Base-by-base conservation (phyloP, 2,329 filamentous ascomycete species). In the Hysterium pulicare region DNA sequence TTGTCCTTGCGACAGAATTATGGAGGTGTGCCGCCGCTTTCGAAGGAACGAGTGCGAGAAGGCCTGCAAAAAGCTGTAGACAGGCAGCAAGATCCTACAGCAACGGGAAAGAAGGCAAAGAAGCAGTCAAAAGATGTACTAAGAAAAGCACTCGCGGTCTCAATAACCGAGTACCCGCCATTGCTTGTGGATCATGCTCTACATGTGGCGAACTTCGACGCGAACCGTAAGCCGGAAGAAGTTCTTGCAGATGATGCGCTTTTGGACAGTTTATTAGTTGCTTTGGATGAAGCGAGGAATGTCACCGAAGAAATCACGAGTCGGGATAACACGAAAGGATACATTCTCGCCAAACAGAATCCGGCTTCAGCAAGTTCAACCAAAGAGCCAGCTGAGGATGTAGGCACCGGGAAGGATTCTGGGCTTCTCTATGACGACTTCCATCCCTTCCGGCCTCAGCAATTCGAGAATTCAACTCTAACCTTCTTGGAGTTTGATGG, bases 111-210 rank as follows among this genome's bases (percentile, higher is more conserved):
- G 5, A 82, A 82, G 52, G 84, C 84, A 47, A 81, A 81, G 72
- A 82, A 80, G 55, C 91, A 89, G 64, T 75, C 78, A 1, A 84
- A 83, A 4, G 86, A 91, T 64, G 82, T 83, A 41, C 59, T 97
- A 50, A 81, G 89, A 43, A 90, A 86, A 64, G 85, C 87, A 3
- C 69, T 98, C 40, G 88, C 89, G 0, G 79, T 86, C 10, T 87
- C 86, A 1, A 91, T 97, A 42, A 87, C 86, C 0, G 93, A 98
- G 62, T 82, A 91, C 41, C 90, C 93, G 2, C 90, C 93, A 0
- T 81, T 93, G 41, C 70, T 98, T 5, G 76, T 97, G 15, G 91
- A 97, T 47, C 90, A 97, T 71, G 84, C 83, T 2, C 81, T 98
- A 60, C 77, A 82, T 24, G 71, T 81, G 2, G 80, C 79, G 2